These are phyloP conservation scores for Leishmania aethiopica DNA, from an alignment of 208 protist genomes.

Conservation along the genomic window DNA sequence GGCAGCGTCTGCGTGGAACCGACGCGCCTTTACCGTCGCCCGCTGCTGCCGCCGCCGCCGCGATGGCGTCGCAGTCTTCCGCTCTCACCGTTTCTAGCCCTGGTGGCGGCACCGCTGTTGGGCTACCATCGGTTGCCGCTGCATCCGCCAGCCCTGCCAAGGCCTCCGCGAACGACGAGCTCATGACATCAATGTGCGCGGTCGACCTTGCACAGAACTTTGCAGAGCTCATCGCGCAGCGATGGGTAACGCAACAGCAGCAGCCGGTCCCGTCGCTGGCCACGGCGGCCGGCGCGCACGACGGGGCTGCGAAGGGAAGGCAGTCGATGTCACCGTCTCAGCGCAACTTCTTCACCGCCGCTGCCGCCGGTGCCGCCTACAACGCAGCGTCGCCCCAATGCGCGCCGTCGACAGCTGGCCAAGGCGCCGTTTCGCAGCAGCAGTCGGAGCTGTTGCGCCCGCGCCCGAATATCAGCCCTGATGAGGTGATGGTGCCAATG, in stretches of 20 bases:
- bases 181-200: conserved; percentile 18
- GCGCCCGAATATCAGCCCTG: background rate
- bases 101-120: background rate
- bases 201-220: conserved; percentile 33
- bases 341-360: background rate
- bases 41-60: background rate
- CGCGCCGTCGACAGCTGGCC: background rate
- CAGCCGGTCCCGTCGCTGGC: background rate
- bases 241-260: conserved; percentile 24
- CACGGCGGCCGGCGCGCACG: background rate
- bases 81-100: background rate
- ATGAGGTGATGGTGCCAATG: background rate
- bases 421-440: background rate
- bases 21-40: background rate
- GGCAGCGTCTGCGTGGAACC: background rate
- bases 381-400: background rate
- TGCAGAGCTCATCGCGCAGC: conserved; percentile 9
- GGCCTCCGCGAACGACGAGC: conserved; percentile 7
- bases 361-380: background rate
- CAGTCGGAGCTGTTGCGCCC: background rate
- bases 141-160: background rate
- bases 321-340: background rate
- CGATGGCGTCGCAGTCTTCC: background rate
- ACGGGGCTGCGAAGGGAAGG: background rate
- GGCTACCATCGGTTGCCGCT: background rate